Evolutionary conservation across 2,329 filamentous ascomycete species (phyloP).

Genomic region (Chrysoporthe deuterocubensis): DNA sequence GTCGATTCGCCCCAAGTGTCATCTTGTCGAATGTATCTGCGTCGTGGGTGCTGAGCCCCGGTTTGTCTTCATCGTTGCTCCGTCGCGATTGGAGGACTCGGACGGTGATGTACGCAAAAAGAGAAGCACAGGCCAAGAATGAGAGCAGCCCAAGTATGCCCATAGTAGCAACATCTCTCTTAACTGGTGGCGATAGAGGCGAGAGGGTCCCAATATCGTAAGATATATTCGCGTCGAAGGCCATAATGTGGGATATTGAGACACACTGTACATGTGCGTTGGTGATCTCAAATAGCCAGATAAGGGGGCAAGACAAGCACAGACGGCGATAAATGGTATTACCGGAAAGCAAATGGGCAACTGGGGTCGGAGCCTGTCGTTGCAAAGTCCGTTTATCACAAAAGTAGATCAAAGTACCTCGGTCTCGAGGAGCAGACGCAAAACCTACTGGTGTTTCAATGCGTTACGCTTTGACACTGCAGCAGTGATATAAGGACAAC

Average conservation of each 20-base stretch:
- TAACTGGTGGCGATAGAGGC: not conserved
- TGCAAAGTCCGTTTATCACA: not conserved
- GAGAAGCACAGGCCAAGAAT: not conserved
- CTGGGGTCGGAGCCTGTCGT: not conserved
- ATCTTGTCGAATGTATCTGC: slow-evolving; percentile 1
- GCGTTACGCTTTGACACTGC: slow-evolving; percentile 1
- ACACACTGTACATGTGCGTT: not conserved
- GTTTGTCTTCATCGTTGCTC: not conserved
- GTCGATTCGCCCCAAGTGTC: slow-evolving; percentile 1
- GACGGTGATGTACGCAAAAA: slow-evolving; percentile 2
- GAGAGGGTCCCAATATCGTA: not conserved
- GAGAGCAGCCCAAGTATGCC: not conserved
- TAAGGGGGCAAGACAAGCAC: not conserved
- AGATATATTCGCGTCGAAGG: not conserved
- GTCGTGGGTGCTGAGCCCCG: not conserved
- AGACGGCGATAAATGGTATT: not conserved
- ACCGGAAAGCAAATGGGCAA: not conserved
- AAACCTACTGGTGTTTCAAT: not conserved
- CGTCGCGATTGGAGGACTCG: not conserved
- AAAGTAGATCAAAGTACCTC: not conserved
- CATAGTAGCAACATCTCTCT: not conserved
- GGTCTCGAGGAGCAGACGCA: not conserved
- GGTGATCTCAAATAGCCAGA: not conserved
- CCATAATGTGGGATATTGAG: not conserved
- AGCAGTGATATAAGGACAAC: too few relatives aligned